Percentiles rank a stretch among this genome's conserved stretches.
Evolutionary conservation across 2,329 filamentous ascomycete genomes (phyloP).

Genomic region (Tolypocladium guangdongense): DNA sequence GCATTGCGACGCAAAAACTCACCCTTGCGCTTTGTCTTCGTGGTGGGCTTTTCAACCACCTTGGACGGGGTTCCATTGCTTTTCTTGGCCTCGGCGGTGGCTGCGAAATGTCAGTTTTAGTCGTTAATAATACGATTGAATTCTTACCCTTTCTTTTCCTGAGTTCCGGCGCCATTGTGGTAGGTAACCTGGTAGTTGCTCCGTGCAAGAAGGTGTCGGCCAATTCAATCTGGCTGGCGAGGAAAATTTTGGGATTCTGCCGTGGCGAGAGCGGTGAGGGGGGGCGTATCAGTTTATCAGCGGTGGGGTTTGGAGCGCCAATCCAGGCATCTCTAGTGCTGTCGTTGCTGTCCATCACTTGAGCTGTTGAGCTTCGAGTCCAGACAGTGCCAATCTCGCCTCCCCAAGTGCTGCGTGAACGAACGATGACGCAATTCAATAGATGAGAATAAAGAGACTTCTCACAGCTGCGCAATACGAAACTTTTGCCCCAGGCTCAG

Average conservation of each 20-base stretch:
- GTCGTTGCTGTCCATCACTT: too few relatives aligned
- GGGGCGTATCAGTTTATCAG: constrained; percentile 10
- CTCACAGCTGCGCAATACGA: too few relatives aligned
- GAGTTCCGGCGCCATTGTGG: constrained; percentile 35
- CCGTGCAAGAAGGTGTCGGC: background rate
- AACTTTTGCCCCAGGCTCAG: background rate
- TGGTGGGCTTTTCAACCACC: constrained; percentile 1
- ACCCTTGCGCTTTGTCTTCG: constrained; percentile 24
- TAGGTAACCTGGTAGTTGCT: constrained; percentile 7
- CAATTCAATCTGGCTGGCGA: constrained; percentile 1
- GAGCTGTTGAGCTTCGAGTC: background rate
- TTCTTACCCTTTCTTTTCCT: constrained; percentile 25
- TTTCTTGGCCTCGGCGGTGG: constrained; percentile 18
- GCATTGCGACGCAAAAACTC: constrained; percentile 6
- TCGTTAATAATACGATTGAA: background rate
- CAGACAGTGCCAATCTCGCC: background rate
- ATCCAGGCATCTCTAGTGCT: background rate
- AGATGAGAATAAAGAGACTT: background rate
- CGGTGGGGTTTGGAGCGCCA: background rate
- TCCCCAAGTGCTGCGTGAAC: background rate
- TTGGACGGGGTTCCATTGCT: constrained; percentile 12
- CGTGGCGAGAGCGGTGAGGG: constrained; percentile 19
- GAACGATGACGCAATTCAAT: background rate
- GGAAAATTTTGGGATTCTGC: constrained; percentile 29
- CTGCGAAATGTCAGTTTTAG: constrained; percentile 10